Base-by-base conservation (phyloP, 495 filamentous ascomycete species). In the Penicillium parvum region DNA sequence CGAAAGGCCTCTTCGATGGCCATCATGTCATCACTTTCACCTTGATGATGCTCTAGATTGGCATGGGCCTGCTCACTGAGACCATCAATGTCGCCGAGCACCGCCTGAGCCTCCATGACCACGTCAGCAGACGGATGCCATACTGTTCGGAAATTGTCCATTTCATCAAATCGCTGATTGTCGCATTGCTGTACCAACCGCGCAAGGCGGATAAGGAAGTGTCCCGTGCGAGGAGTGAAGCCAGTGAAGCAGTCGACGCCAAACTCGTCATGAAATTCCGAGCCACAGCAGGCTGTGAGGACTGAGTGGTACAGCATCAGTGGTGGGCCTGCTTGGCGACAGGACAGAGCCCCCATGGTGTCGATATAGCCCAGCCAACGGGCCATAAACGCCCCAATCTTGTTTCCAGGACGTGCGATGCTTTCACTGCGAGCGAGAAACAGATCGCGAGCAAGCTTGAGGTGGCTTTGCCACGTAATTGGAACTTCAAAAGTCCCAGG, bases 311-410 rank as follows among this genome's bases (percentile, higher is more conserved):
- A 82, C 33, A 67, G 49, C 52, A 66, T 55, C 17, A 84, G 63
- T 9, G 81, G 79, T 5, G 64, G 65, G 11, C 76, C 75, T 25
- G 72, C 79, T 50, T 79, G 74, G 40, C 81, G 76, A 32, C 88
- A 87, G 37, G 81, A 87, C 4, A 95, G 72, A 40, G 76, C 76
- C 18, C 87, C 88, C 29, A 94, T 69, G 5, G 91, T 79, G 55
- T 95, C 88, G 17, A 94, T 73, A 61, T 94, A 95, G 7, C 84
- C 83, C 49, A 91, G 84, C 88, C 88, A 95, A 25, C 86, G 82
- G 28, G 77, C 78, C n/a, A 94, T 76, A 58, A 95, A 92, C 32
- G 82, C 85, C 12, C 83, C 84, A 15, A 85, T 77, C 18, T 75
- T 78, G 57, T 90, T 85, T 20, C 50, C 75, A 50, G 60, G 69